Evolutionary conservation across 495 filamentous ascomycete genomes (phyloP), one percentile per base, ranked within the genome.

Genomic region (Paragyromitra xinjiangensis): DNA sequence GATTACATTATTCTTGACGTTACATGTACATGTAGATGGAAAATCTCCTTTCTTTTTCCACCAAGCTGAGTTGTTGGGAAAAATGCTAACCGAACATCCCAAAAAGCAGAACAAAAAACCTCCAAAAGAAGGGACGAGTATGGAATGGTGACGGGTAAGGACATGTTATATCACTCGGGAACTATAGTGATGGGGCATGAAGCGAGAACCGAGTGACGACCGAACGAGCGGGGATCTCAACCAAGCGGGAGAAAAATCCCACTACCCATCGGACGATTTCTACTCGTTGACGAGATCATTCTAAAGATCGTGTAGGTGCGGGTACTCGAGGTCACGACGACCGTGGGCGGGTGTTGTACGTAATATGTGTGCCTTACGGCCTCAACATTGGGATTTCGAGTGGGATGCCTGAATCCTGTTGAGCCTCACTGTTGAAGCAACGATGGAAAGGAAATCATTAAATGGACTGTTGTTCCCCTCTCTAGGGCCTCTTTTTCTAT

Each of bases 141-240:
- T 71, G 68, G 55, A 62, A 45, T 62, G 42, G 56, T 71, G 68
- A 71, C 56, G 55, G 68, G 68, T 71, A 11, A 71, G 68, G 68
- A 71, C 68, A 71, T 71, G 55, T 50, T 50, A 71, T 71, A 71
- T 71, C 68, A 71, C 68, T 71, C 68, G 68, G 55, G 56, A 26
- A 11, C 68, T 62, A 62, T 62, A 51, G 68, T 71, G 68, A 71
- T 71, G 56, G 44, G 55, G 26, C 55, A 34, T 71, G 68, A 62
- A 71, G 68, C 56, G 56, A 44, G 14, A 40, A 40, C 11, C 40
- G 56, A 65, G 59, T 63, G 59, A 63, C 40, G 14, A 34, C 55
- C 11, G 42, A 16, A 37, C 14, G n/a, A 22, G 55, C 7, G 22
- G 44, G 44, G 11, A 16, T 48, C 0, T 48, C 44, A 34, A 34